These are phyloP conservation scores for Claviceps humidiphila DNA, from an alignment of 2,329 filamentous ascomycete species.

Conservation along the genomic window DNA sequence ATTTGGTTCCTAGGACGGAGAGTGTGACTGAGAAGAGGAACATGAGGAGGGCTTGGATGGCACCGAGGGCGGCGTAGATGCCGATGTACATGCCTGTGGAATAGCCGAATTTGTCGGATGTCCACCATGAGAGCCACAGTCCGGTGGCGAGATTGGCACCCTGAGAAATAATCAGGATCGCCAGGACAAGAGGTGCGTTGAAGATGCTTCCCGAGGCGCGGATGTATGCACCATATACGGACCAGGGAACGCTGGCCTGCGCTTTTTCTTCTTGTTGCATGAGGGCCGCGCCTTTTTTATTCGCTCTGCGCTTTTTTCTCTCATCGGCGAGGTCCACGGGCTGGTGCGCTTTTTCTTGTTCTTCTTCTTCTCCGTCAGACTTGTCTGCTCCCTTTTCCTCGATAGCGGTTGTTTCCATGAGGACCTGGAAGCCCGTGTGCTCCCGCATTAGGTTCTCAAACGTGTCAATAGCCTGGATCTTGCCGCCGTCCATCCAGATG, in stretches of 20 bases:
- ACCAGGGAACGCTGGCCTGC: conserved; percentile 64
- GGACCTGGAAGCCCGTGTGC: conserved; percentile 62
- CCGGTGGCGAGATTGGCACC: conserved; percentile 78
- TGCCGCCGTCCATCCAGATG: conserved; percentile 82
- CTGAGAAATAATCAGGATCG: conserved; percentile 59
- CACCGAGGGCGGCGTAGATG: conserved; percentile 57
- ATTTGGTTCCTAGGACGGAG: conserved; percentile 65
- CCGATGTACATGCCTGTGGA: conserved; percentile 59
- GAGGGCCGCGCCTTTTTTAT: conserved; percentile 45
- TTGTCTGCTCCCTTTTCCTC: conserved; percentile 43
- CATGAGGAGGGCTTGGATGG: conserved; percentile 56
- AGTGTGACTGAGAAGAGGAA: conserved; percentile 71
- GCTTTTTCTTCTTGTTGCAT: conserved; percentile 66
- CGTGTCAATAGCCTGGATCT: conserved; percentile 73
- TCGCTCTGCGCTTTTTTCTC: conserved; percentile 34
- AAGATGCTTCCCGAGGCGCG: conserved; percentile 58
- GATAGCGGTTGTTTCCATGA: conserved; percentile 76
- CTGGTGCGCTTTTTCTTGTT: conserved; percentile 30
- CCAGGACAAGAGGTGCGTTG: conserved; percentile 49
- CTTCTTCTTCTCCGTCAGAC: conserved; percentile 23
- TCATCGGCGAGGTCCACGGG: conserved; percentile 20
- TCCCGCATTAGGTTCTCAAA: conserved; percentile 76
- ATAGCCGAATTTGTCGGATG: conserved; percentile 59
- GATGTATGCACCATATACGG: conserved; percentile 67
- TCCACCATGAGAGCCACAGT: conserved; percentile 92